Conservation (phyloP, 306 rosid genomes). For the Dalbergia cultrata region DNA sequence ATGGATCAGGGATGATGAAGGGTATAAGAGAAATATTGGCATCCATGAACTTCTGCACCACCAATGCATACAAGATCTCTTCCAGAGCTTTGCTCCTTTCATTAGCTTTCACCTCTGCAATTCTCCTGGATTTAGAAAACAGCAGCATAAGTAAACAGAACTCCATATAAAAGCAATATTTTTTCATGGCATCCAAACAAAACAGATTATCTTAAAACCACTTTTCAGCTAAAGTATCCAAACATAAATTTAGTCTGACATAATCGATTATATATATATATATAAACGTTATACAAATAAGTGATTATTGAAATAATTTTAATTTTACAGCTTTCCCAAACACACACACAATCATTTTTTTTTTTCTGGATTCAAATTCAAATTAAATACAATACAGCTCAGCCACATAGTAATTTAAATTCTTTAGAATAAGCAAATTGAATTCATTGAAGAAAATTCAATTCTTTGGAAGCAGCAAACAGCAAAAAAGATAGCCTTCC, state of each 20-base stretch:
- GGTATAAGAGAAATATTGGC: conserved; percentile 80
- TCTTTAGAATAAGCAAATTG: background rate
- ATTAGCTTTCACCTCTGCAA: conserved; percentile 86
- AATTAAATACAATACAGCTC: background rate
- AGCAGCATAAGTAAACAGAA: conserved; percentile 4
- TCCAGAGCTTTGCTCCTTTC: conserved; percentile 82
- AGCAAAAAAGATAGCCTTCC: background rate
- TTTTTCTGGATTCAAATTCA: background rate
- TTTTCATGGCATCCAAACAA: too few species aligned
- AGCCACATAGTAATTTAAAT: background rate
- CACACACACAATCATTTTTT: background rate
- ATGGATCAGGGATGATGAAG: conserved; percentile 61
- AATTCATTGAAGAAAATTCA: background rate
- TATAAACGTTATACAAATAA: too few species aligned
- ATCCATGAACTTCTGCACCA: conserved; percentile 96
- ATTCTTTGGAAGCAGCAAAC: background rate
- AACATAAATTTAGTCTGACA: too few species aligned
- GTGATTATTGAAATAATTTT: too few species aligned
- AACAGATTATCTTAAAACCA: too few species aligned
- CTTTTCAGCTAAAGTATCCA: too few species aligned
- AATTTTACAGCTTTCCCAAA: too few species aligned
- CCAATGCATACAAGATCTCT: conserved; percentile 87
- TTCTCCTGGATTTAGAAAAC: conserved; percentile 67
- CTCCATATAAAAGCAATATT: background rate
- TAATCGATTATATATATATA: too few species aligned